Percentiles rank a stretch among this genome's conserved stretches.
These are phyloP conservation scores for Prunus persica DNA, from an alignment of 306 rosid genomes.

Conservation along the genomic window Prunus_persica_NCBIv2 NC_034016.1:13136001-13136500, in stretches of 20 bases:
- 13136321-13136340: neutral
- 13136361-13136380: neutral
- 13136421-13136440: neutral
- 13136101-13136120: no score
- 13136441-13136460: neutral
- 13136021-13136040: no score
- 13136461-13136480: neutral
- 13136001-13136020: no score
- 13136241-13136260: neutral
- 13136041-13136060: no score
- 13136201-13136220: no score
- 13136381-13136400: neutral
- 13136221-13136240: neutral
- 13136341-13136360: neutral
- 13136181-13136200: no score
- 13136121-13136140: no score
- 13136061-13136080: no score
- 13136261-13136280: neutral
- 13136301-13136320: constrained; percentile 16
- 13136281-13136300: constrained; percentile 15
- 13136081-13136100: no score
- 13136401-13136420: neutral
- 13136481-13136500: no score
- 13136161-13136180: no score
- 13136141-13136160: no score